Percentiles rank a stretch among this genome's conserved stretches.
Evolutionary conservation across 2,329 filamentous ascomycete genomes (phyloP).

Genomic region (Colletotrichum sp.): DNA sequence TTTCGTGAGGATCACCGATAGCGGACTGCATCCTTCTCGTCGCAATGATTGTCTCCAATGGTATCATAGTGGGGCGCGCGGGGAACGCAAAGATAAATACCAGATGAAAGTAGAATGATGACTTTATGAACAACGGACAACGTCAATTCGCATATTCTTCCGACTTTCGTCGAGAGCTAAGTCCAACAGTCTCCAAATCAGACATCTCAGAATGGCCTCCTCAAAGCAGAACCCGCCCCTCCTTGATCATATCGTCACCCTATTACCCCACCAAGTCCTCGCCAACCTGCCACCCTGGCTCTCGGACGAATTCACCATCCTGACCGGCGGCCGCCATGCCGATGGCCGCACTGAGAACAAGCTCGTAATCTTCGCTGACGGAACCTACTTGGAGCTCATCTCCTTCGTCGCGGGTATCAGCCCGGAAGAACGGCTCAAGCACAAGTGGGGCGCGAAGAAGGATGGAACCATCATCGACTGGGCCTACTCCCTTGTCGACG

Average conservation of each 20-base stretch:
- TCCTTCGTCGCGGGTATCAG: constrained; percentile 52
- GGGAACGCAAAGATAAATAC: constrained; percentile 2
- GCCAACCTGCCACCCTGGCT: constrained; percentile 54
- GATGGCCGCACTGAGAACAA: constrained; percentile 66
- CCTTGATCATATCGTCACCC: constrained; percentile 70
- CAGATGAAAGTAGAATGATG: neutral
- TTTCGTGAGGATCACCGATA: neutral
- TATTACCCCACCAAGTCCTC: constrained; percentile 59
- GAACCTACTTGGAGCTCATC: constrained; percentile 71
- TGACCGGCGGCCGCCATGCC: constrained; percentile 65
- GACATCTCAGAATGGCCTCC: neutral
- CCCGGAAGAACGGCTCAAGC: constrained; percentile 44
- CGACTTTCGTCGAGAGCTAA: neutral
- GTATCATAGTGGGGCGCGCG: constrained; percentile 22
- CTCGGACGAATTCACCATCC: constrained; percentile 59
- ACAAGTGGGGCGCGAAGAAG: constrained; percentile 63
- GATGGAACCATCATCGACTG: constrained; percentile 63
- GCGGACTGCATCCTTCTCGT: neutral
- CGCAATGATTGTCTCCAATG: constrained; percentile 9
- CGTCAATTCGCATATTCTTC: neutral
- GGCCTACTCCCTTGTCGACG: constrained; percentile 54
- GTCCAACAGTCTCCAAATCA: too few species aligned
- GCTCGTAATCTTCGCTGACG: constrained; percentile 66
- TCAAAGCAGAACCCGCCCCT: constrained; percentile 27
- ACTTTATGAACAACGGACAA: neutral